These are phyloP conservation scores for Hymenoscyphus infarciens DNA, from an alignment of 2,329 filamentous ascomycete species.

Conservation along the genomic window DNA sequence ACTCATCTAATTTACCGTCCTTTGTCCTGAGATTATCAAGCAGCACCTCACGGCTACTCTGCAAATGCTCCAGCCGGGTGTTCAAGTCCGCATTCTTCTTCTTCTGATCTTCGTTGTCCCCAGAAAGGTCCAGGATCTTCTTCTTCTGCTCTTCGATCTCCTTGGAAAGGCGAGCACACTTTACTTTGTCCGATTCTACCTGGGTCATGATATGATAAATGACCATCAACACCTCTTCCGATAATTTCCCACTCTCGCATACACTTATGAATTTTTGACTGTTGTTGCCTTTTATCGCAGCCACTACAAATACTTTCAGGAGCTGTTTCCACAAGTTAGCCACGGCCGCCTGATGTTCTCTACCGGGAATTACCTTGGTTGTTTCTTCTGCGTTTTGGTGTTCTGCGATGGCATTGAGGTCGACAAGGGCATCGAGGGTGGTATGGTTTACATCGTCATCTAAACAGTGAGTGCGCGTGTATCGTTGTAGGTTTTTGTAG, in stretches of 20 bases:
- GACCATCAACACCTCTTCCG: neutral
- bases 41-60: constrained; percentile 59
- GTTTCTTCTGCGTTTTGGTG: constrained; percentile 53
- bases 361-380: constrained; percentile 43
- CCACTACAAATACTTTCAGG: constrained; percentile 51
- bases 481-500: constrained; percentile 52
- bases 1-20: constrained; percentile 43
- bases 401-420: constrained; percentile 57
- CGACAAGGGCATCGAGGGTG: constrained; percentile 44
- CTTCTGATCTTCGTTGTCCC: constrained; percentile 52
- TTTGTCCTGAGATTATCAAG: constrained; percentile 52
- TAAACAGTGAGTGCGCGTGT: constrained; percentile 51
- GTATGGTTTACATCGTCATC: constrained; percentile 43
- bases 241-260: constrained; percentile 35
- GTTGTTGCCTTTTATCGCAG: constrained; percentile 58
- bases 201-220: constrained; percentile 28
- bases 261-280: constrained; percentile 50
- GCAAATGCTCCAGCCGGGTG: constrained; percentile 56
- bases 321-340: constrained; percentile 44
- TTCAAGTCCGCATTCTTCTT: constrained; percentile 58
- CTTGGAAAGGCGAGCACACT: constrained; percentile 30
- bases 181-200: constrained; percentile 44
- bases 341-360: constrained; percentile 11
- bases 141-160: constrained; percentile 45
- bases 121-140: constrained; percentile 51